Evolutionary conservation across 129 eudicot genomes (phyloP).

Genomic region (Lactuca sativa): DNA sequence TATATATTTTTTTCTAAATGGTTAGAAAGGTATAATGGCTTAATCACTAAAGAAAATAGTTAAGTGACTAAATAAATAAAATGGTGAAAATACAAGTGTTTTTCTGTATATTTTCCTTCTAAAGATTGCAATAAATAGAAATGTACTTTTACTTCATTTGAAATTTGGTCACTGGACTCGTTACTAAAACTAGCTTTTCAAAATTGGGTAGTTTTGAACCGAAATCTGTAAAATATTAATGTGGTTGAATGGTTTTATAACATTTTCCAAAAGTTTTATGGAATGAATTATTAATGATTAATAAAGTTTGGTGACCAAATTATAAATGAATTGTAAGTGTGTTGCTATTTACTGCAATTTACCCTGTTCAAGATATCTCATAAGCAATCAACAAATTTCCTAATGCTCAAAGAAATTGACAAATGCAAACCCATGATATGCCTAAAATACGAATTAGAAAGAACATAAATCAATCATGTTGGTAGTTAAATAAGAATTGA

Average conservation of each 20-base stretch:
- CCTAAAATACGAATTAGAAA: constrained; percentile 2
- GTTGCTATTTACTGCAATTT: not conserved
- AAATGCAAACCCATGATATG: constrained; percentile 1
- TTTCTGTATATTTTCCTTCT: not conserved
- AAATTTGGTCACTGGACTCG: not conserved
- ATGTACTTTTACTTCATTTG: not conserved
- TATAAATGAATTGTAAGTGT: not conserved
- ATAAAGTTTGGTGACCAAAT: not conserved
- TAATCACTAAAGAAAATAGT: too few species aligned
- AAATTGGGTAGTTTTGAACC: not conserved
- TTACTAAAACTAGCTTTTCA: not conserved
- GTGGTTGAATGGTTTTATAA: not conserved
- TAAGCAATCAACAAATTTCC: not conserved
- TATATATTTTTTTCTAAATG: not conserved
- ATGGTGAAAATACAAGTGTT: not conserved
- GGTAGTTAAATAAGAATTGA: not conserved
- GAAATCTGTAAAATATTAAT: not conserved
- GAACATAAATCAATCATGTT: not conserved
- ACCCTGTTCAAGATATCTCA: not conserved
- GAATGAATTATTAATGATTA: not conserved
- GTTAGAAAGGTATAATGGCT: too few species aligned
- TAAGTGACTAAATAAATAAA: too few species aligned
- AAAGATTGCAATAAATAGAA: not conserved
- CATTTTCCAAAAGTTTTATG: not conserved
- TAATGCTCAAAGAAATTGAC: not conserved